Percentiles rank a stretch among this genome's conserved stretches.
Evolutionary conservation across 352 stramenopile genomes (phyloP).

Genomic region (Pythium dissotocum): DNA sequence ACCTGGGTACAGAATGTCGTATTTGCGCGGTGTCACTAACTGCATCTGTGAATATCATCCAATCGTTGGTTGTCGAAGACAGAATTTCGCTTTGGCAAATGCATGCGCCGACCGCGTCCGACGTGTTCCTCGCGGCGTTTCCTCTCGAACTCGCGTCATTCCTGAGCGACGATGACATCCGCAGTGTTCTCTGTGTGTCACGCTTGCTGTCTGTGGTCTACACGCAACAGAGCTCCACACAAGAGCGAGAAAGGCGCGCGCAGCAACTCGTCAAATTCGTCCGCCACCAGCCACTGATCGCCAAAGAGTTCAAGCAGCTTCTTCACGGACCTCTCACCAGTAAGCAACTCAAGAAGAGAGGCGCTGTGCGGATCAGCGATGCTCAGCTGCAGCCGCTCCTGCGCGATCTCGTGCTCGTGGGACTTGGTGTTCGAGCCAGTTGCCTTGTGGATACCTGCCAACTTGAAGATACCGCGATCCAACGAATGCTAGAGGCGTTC

Average conservation of each 20-base stretch:
- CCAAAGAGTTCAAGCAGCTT: not conserved
- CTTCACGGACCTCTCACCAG: not conserved
- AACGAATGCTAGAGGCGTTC: constrained; percentile 2
- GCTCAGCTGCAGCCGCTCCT: constrained; percentile 10
- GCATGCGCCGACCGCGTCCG: too few species aligned
- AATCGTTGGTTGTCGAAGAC: constrained; percentile 2
- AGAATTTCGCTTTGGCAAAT: not conserved
- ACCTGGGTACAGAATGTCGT: not conserved
- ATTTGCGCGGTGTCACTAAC: not conserved
- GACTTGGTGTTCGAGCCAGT: constrained; percentile 18
- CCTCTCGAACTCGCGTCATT: constrained; percentile 10
- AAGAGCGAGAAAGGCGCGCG: not conserved
- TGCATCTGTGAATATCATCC: not conserved
- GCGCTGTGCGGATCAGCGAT: not conserved
- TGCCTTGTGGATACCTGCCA: constrained; percentile 21
- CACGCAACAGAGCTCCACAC: not conserved
- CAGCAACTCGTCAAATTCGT: constrained; percentile 1
- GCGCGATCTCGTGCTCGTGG: constrained; percentile 23
- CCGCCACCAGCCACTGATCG: not conserved
- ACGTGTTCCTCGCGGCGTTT: constrained; percentile 10
- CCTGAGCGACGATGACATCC: not conserved
- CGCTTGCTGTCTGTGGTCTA: not conserved
- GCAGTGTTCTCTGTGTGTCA: not conserved
- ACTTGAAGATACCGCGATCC: constrained; percentile 3
- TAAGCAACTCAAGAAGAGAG: not conserved